Evolutionary conservation across 345 rosid genomes (phyloP), one percentile per base, ranked within the genome.

Genomic region (Eucalyptus dawsonii): DNA sequence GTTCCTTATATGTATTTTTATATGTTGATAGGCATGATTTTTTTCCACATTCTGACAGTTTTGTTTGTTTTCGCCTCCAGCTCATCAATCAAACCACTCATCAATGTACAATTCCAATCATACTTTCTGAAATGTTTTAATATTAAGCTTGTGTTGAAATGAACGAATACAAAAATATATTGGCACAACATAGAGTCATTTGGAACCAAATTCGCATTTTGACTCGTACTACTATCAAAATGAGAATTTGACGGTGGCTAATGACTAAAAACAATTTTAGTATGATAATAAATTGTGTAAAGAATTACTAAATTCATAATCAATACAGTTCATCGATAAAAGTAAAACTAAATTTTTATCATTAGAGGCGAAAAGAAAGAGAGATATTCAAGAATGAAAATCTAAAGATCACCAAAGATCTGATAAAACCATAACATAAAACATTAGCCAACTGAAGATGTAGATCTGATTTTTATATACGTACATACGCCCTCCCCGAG

Each of bases 201-300:
- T 2, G 2, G 0, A 72, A 19, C 0, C 5, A 11, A 34, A 19
- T 37, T 21, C 0, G 0, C 5, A 37, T 19, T 37, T 72, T 37
- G 8, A 21, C 27, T 37, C 8, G 1, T 72, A 3, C 22, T 37
- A 9, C 1, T 11, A 37, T 40, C 27, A 21, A 76, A 9, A 37
- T 37, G 25, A 37, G 15, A 34, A 72, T 34, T 72, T 37, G 7
- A 3, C 0, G 1, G 1, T 5, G 2, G 4, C 11, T 34, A 69
- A 69, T 34, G 8, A 34, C 3, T 37, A 19, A 34, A 21, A 37
- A 37, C 6, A 5, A 76, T 8, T 37, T 2, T n/a, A n/a, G n/a
- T n/a, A n/a, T n/a, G 1, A 72, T 3, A 4, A 37, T 37, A 3
- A 34, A 72, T 34, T 34, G 4, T 11, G 7, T 3, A 9, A 11